Base-by-base conservation (phyloP, 2,329 filamentous ascomycete species). In the Penicillium sp. region DNA sequence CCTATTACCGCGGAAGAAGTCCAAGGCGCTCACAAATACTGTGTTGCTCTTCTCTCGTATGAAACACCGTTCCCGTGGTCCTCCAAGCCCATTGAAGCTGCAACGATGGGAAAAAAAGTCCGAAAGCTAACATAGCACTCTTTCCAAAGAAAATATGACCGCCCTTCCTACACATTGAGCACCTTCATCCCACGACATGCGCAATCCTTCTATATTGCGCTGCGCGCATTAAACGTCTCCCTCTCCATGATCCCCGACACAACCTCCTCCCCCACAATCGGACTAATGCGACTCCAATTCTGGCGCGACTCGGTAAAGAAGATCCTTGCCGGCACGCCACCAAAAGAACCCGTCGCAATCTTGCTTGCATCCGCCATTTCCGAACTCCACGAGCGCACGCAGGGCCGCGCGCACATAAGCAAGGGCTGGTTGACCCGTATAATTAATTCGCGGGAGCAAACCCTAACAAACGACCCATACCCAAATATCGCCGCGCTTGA, bases 161-260 rank as follows among this genome's bases (percentile, higher is more conserved):
- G 92, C 55, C 90, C 95, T 62, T 92, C 94, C 17, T 91, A 91
- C 72, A 84, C 94, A 37, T 86, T 97, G 59, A 88, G 90, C 62
- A 88, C 90, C 60, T 96, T 97, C 77, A 84, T 97, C 60, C 92
- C 91, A 1, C 80, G 80, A 3, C 82, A 87, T 31, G 83, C 89
- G 13, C 87, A 87, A 69, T 88, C 95, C 75, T 89, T 91, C 65
- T 97, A 97, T 77, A 85, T 96, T 66, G 91, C 93, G 58, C 86
- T 99, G 57, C 90, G 93, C 62, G 89, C 93, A 50, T 87, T 99
- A 75, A 99, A 99, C 72, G 84, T 97, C 68, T 93, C 97, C 74
- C 85, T 97, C 59, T 90, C 93, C 45, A 86, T 90, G 57, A 89
- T 97, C 61, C 91, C 94, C 57, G 93, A 97, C 76, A 86, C 90